These are phyloP conservation scores for Aspergillus sp. DNA, from an alignment of 2,329 filamentous ascomycete species.

Conservation along the genomic window DNA sequence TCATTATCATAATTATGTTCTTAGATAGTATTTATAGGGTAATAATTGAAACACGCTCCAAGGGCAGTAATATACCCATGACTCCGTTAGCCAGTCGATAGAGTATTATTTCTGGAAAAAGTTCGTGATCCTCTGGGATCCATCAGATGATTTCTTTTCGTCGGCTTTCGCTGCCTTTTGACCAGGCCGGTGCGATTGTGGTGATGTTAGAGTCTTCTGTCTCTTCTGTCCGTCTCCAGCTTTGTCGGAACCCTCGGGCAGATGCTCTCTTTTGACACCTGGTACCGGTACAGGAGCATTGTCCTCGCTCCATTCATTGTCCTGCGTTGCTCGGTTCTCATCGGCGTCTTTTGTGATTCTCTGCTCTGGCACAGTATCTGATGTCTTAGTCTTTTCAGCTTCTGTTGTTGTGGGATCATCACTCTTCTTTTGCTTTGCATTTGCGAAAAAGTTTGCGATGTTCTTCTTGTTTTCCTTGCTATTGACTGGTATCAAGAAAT, in stretches of 20 bases:
- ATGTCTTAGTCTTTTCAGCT: constrained; percentile 11
- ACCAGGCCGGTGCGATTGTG: constrained; percentile 24
- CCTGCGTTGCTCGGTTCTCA: constrained; percentile 33
- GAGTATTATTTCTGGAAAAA: constrained; percentile 35
- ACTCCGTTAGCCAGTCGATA: too few relatives aligned
- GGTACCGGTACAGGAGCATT: constrained; percentile 44
- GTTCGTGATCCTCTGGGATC: constrained; percentile 46
- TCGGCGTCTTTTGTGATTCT: constrained; percentile 9
- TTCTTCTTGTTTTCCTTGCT: constrained; percentile 85
- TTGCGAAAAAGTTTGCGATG: constrained; percentile 86
- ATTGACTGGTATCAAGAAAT: constrained; percentile 72
- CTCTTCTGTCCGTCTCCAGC: constrained; percentile 15
- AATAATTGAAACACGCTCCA: background rate
- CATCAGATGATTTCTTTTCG: constrained; percentile 37
- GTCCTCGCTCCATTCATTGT: constrained; percentile 42
- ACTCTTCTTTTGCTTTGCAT: constrained; percentile 35
- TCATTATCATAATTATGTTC: background rate
- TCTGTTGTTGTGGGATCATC: constrained; percentile 20
- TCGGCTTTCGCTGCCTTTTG: constrained; percentile 24
- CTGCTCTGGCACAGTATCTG: constrained; percentile 26
- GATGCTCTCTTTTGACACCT: constrained; percentile 43
- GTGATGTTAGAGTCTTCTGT: constrained; percentile 12
- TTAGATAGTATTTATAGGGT: background rate
- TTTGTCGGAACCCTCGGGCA: constrained; percentile 16
- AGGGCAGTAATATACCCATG: background rate